phyloP scores from a whole-genome alignment of 2,329 filamentous ascomycete genomes.

The Fusarium sp. region DNA sequence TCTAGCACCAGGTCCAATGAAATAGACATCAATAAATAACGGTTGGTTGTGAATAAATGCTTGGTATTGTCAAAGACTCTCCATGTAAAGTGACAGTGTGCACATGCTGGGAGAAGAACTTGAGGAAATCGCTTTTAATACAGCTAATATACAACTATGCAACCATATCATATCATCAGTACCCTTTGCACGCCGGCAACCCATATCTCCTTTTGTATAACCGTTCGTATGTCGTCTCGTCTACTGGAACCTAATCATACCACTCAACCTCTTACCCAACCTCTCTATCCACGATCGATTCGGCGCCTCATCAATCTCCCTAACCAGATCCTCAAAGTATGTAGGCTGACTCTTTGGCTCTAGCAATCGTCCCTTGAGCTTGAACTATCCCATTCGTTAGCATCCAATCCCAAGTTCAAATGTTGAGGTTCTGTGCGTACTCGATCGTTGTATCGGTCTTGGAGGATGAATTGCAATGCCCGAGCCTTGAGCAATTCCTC shows the following conservation, averaged over 20 bases:
- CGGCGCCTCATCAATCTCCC: slow-evolving; percentile 72
- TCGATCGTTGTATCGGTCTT: slow-evolving; percentile 67
- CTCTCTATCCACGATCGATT: slow-evolving; percentile 64
- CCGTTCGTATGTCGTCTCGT: slow-evolving; percentile 15
- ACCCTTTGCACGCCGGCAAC: slow-evolving; percentile 28
- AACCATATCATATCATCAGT: slow-evolving; percentile 29
- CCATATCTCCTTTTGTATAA: slow-evolving; percentile 7
- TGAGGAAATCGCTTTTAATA: slow-evolving; percentile 38
- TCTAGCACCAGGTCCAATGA: neutral
- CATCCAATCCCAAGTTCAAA: neutral
- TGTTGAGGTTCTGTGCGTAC: slow-evolving; percentile 51
- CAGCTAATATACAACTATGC: slow-evolving; percentile 40
- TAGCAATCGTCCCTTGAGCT: slow-evolving; percentile 61
- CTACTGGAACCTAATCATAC: slow-evolving; percentile 68
- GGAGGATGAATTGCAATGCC: slow-evolving; percentile 67
- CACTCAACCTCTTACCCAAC: slow-evolving; percentile 64
- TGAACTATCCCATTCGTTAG: slow-evolving; percentile 45
- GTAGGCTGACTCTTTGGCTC: slow-evolving; percentile 71
- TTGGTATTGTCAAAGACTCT: neutral
- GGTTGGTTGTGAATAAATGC: neutral
- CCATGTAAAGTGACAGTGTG: neutral
- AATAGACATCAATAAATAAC: neutral
- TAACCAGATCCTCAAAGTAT: slow-evolving; percentile 70
- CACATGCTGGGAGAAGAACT: neutral
- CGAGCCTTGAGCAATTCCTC: slow-evolving; percentile 67